Evolutionary conservation across 495 filamentous ascomycete genomes (phyloP), one percentile per base, ranked within the genome.

Genomic region (Astrothelium subdiscretum): DNA sequence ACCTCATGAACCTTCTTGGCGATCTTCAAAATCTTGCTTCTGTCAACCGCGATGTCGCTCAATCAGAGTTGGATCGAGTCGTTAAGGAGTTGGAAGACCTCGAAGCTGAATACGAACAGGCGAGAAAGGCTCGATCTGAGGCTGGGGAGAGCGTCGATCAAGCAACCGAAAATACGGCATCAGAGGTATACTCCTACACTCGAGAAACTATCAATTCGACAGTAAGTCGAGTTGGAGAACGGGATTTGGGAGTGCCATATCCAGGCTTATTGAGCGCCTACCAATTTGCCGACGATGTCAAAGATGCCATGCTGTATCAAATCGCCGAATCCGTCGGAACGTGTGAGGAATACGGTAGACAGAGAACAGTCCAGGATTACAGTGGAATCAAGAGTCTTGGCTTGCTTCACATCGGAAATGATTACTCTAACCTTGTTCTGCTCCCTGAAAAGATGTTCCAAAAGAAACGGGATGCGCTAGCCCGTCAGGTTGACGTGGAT

Each of bases 381-480:
- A 88, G 85, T 61, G 79, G 83, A 61, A 95, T 97, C 73, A 92
- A 92, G 72, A 84, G 87, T 59, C 81, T 97, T 6, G 94, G 94
- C 38, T 74, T 97, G 18, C 74, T 94, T 43, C 95, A 97, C 72
- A 83, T 97, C 11, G 91, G 94, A 8, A 83, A 89, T 66, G 86
- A 92, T 60, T 97, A 90, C 68, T 77, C 84, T 38, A 82, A 92
- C 64, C 83, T 95, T 60, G 89, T 81, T 67, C 95, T 98, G 83
- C 84, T 87, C 22, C 81, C 88, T 0, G 90, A 96, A 63, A 81
- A 89, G 71, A 98, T 98, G 94, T 97, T 96, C 80, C 81, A 84
- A 57, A 83, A 86, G 63, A 86, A 86, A 70, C 83, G 84, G 60
- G 89, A 97, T 70, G 80, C 84, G 5, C 74, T 96, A 22, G 95